These are phyloP conservation scores for Scleroderma citrinum DNA, from an alignment of 768 basidiomycete species.

Conservation along the genomic window DNA sequence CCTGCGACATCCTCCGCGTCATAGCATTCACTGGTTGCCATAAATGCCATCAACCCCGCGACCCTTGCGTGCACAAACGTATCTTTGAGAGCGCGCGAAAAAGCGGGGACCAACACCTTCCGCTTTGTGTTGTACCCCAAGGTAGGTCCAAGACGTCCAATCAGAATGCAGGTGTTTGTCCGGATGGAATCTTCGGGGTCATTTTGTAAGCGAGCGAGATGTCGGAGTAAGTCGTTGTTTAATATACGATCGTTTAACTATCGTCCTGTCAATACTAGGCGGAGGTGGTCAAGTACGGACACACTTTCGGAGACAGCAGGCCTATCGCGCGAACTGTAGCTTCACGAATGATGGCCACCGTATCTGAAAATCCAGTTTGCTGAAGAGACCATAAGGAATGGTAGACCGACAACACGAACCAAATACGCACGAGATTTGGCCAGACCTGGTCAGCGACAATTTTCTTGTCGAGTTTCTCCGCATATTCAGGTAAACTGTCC, in stretches of 20 bases:
- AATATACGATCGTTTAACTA: constrained; percentile 87
- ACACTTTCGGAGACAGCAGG: constrained; percentile 77
- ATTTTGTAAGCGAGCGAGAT: constrained; percentile 87
- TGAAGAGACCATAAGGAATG: constrained; percentile 23
- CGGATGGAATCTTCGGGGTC: constrained; percentile 93
- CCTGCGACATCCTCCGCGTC: constrained; percentile 82
- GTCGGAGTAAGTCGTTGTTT: constrained; percentile 93
- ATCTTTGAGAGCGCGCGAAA: constrained; percentile 85
- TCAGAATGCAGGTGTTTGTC: constrained; percentile 94
- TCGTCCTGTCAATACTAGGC: background rate
- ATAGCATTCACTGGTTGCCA: constrained; percentile 89
- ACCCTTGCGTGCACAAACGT: constrained; percentile 89
- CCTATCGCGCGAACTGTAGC: constrained; percentile 88
- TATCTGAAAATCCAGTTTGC: constrained; percentile 96
- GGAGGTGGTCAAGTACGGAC: background rate
- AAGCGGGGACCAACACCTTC: constrained; percentile 96
- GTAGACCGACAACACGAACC: background rate
- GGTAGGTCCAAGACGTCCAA: constrained; percentile 83
- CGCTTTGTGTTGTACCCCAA: constrained; percentile 85
- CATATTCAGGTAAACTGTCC: constrained; percentile 78
- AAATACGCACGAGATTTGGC: constrained; percentile 70
- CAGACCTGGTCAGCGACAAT: constrained; percentile 84
- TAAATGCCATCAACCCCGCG: constrained; percentile 92
- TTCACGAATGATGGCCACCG: constrained; percentile 90
- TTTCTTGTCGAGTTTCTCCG: constrained; percentile 82